Evolutionary conservation across 2,329 filamentous ascomycete genomes (phyloP).

Genomic region (Emydomyces testavorans): DNA sequence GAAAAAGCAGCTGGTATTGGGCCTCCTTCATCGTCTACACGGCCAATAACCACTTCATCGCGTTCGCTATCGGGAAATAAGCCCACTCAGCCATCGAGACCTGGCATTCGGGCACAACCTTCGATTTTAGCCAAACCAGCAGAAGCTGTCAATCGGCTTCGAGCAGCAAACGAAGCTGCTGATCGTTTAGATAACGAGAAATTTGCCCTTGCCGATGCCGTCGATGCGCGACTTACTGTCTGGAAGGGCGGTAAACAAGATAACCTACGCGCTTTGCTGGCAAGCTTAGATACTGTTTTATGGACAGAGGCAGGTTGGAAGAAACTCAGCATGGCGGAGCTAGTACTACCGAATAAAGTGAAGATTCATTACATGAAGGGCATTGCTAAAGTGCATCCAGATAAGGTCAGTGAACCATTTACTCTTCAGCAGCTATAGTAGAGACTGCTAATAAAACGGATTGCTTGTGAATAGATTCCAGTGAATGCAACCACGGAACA

Average conservation of each 20-base stretch:
- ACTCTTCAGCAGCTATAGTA: no score
- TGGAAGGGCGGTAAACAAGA: conserved; percentile 92
- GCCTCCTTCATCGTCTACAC: conserved; percentile 38
- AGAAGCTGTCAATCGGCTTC: conserved; percentile 70
- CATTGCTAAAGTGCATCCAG: conserved; percentile 94
- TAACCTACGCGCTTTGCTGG: conserved; percentile 77
- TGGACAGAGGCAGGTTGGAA: conserved; percentile 95
- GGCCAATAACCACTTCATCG: conserved; percentile 38
- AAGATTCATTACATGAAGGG: conserved; percentile 99
- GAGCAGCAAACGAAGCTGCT: conserved; percentile 72
- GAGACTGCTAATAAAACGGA: conserved; percentile 10
- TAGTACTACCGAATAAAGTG: conserved; percentile 86
- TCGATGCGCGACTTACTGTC: conserved; percentile 63
- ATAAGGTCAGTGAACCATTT: conserved; percentile 60
- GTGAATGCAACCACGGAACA: conserved; percentile 55
- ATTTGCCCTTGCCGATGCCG: conserved; percentile 73
- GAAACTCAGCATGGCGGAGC: conserved; percentile 85
- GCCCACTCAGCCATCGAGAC: conserved; percentile 23
- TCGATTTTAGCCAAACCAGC: conserved; percentile 40
- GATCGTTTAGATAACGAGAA: conserved; percentile 86
- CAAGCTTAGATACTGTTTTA: conserved; percentile 74
- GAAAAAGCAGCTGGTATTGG: conserved; percentile 70
- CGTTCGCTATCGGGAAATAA: not conserved
- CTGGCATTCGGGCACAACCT: conserved; percentile 20
- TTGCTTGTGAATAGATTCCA: conserved; percentile 39